Evolutionary conservation across 305 asterid species (phyloP), one percentile per base, ranked within the genome.

Genomic region (Plantago rigida): DNA sequence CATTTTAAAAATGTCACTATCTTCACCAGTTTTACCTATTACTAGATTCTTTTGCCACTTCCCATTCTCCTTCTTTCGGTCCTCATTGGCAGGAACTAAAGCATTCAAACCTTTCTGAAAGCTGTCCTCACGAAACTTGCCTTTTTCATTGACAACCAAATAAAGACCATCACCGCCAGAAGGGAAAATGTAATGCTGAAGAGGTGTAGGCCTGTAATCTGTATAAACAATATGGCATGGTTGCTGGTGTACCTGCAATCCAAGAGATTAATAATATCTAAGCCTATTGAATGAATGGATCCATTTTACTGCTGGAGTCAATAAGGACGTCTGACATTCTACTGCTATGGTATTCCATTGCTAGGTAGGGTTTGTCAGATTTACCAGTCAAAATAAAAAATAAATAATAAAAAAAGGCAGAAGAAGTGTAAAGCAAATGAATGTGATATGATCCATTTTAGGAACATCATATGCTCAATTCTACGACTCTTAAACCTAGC

Each of bases 141-240:
- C 99, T 55, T 89, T 86, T 68, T 92, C 99, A 75, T 92, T 96
- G 66, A 92, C 96, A 36, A 74, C 99, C 62, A 89, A 75, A 79
- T 92, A 92, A 64, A 92, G 82, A 69, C 99, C 99, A 67, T 85
- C 89, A 52, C 96, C 94, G 59, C 99, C 99, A 61, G 88, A 78
- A 61, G 99, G 99, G 75, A 92, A 92, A 55, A 92, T 63, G 65
- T 86, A 85, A 77, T 92, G 99, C 79, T 89, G 99, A 73, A 92
- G 97, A 13, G 99, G 99, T 51, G 99, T 92, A 39, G 99, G 99
- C 71, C 99, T 76, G 66, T 86, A 92, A 78, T 92, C 97, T 6
- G 99, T 92, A 70, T 89, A 92, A 51, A 92, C 99, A 68, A 92
- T 85, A 71, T 92, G 99, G 65, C 99, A 92, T 56, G 99, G 99